Base-by-base conservation (phyloP, 2,329 filamentous ascomycete species). In the Falciphora oryzae region DNA sequence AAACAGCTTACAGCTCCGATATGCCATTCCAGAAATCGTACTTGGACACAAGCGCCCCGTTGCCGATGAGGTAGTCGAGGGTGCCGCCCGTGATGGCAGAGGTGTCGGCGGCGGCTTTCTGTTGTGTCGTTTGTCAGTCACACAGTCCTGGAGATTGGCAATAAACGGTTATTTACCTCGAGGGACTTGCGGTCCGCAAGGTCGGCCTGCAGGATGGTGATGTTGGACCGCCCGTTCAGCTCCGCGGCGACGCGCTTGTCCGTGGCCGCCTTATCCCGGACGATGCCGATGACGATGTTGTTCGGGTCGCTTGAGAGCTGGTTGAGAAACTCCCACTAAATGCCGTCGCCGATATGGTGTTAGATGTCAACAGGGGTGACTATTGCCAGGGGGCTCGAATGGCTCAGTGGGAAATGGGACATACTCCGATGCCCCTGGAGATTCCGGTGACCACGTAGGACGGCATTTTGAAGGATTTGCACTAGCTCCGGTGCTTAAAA, bases 61-160 rank as follows among this genome's bases (percentile, higher is more conserved):
- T 86, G 63, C 78, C 79, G 32, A 86, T 80, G 7, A 86, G 70
- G 66, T 81, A 81, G 70, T 86, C 83, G 7, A 86, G 66, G 61
- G 72, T 70, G 16, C 76, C 75, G 4, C 73, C 73, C 0, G 6
- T 18, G 25, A 71, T 70, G 10, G 67, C 59, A 8, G 63, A 53
- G 11, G 68, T 71, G 27, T 71, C 67, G 5, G 65, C 67, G 28
- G 65, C 68, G 16, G 32, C 56, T 44, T 66, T 59, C n/a, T 59
- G 57, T 28, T 31, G 22, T 59, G 56, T 16, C 14, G 13, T 8
- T 27, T 16, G 56, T 10, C 25, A 8, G 25, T 16, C 56, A 57
- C 14, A 10, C 10, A 57, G 13, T 10, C 10, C 10, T 14, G 56
- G 57, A 28, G 28, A 8, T 8, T 25, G 4, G 6, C 10, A 18